Evolutionary conservation across 257 asterid species (phyloP).

Genomic region (Capsicum chinense): DNA sequence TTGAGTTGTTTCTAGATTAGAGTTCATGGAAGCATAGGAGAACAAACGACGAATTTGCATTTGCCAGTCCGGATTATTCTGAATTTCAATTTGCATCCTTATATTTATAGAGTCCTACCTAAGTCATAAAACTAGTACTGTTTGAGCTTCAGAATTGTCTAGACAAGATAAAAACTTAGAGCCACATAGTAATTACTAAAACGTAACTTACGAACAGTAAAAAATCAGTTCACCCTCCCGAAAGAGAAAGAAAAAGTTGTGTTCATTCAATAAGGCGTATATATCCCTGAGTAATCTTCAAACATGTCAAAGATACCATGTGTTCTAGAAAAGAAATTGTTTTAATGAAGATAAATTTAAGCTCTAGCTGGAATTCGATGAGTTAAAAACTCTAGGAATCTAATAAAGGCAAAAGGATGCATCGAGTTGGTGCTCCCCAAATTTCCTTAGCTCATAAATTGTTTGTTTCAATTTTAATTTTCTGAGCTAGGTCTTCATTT

Average conservation of each 20-base stretch:
- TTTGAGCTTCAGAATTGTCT: not conserved
- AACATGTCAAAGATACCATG: conserved; percentile 10
- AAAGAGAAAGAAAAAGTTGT: conserved; percentile 4
- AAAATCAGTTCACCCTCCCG: not conserved
- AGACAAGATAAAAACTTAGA: not conserved
- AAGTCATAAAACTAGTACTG: not conserved
- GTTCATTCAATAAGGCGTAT: not conserved
- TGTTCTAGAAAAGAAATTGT: not conserved
- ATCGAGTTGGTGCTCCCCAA: not conserved
- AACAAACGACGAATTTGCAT: conserved; percentile 4
- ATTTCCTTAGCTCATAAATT: not conserved
- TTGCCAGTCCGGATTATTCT: not conserved
- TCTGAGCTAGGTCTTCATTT: not conserved
- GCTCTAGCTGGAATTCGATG: conserved; percentile 4
- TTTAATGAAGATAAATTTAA: not conserved
- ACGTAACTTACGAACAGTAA: not conserved
- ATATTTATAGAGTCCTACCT: conserved; percentile 8
- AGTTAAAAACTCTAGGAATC: not conserved
- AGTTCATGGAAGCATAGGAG: not conserved
- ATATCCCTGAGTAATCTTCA: not conserved
- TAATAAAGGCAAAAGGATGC: conserved; percentile 7
- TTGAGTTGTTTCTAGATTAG: not conserved
- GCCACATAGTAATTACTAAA: not conserved
- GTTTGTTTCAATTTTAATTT: not conserved
- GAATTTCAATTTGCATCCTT: not conserved